Base-by-base conservation (phyloP, 345 rosid genomes). In the Salix suchowensis region DNA sequence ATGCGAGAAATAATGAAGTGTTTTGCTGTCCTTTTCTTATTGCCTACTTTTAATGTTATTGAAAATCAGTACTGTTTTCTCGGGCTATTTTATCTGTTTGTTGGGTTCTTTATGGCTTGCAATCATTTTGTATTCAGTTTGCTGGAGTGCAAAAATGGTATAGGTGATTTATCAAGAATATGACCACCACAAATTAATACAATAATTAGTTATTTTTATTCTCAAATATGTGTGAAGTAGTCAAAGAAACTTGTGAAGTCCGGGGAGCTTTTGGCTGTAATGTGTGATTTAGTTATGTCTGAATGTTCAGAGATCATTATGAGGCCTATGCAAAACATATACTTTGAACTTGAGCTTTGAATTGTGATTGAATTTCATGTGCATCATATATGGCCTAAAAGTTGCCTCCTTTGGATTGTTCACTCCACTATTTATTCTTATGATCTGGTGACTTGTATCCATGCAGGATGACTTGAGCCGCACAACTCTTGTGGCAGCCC, bases 391-490 rank as follows among this genome's bases (percentile, higher is more conserved):
- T 40, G 28, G 44, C 28, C 70, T 10, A n/a, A 65, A 46, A 10
- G 9, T 19, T 44, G 14, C 21, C 61, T 30, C 15, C 26, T n/a
- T 44, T 40, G 9, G 11, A 48, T 23, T 37, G 52, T 24, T 13
- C 19, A 6, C 42, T 61, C 13, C 52, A 40, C 9, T 15, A 9
- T 69, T 69, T 36, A 21, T 16, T 23, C 14, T 48, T 67, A 24
- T 79, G 65, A 74, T 74, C 19, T 58, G n/a, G 73, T 40, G 46
- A 74, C 44, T 65, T 16, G 65, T 70, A 44, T 60, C 30, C 58
- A 8, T 86, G 82, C 87, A 94, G 97, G 94, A 86, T 81, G 96
- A 89, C 76, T 26, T 86, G 80, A 91, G 88, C 23, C 88, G 68
- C 76, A 10, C 85, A 77, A 71, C 78, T 54, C 75, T 83, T 15